These are phyloP conservation scores for Opeltia flavorubescens DNA, from an alignment of 495 filamentous ascomycete species.

Conservation along the genomic window DNA sequence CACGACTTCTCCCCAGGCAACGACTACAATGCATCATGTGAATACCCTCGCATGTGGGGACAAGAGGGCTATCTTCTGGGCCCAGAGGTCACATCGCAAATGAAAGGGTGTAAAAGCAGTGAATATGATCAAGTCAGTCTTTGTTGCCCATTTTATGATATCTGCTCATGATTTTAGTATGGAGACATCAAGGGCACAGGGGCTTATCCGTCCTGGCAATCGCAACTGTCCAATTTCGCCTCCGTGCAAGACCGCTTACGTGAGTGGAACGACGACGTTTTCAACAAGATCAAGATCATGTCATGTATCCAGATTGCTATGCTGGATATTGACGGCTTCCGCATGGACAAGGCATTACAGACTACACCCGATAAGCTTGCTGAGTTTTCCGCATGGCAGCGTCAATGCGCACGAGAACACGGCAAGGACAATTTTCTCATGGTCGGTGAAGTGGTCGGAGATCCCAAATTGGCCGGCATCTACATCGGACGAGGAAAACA, in stretches of 20 bases:
- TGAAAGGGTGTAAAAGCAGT: slow-evolving; percentile 24
- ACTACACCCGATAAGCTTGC: slow-evolving; percentile 31
- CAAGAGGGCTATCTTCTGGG: slow-evolving; percentile 12
- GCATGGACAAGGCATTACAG: slow-evolving; percentile 35
- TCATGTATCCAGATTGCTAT: slow-evolving; percentile 29
- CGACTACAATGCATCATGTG: slow-evolving; percentile 21
- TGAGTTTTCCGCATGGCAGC: slow-evolving; percentile 28
- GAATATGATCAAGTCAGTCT: slow-evolving; percentile 28
- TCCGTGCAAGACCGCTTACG: slow-evolving; percentile 28
- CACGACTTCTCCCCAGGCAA: slow-evolving; percentile 25
- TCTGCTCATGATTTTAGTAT: not conserved
- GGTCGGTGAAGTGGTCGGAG: slow-evolving; percentile 30
- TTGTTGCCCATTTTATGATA: not conserved
- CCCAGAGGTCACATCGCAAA: slow-evolving; percentile 11
- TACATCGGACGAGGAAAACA: slow-evolving; percentile 25
- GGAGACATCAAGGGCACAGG: not conserved
- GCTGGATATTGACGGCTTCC: slow-evolving; percentile 36
- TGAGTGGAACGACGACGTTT: slow-evolving; percentile 24
- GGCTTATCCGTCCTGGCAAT: slow-evolving; percentile 1
- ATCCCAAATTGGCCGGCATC: slow-evolving; percentile 22
- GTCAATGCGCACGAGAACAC: slow-evolving; percentile 24
- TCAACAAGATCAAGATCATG: slow-evolving; percentile 22
- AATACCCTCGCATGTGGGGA: slow-evolving; percentile 25
- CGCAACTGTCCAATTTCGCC: slow-evolving; percentile 21
- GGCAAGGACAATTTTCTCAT: slow-evolving; percentile 36